These are phyloP conservation scores for Ophiostoma quercus DNA, from an alignment of 2,329 filamentous ascomycete species.

Conservation along the genomic window DNA sequence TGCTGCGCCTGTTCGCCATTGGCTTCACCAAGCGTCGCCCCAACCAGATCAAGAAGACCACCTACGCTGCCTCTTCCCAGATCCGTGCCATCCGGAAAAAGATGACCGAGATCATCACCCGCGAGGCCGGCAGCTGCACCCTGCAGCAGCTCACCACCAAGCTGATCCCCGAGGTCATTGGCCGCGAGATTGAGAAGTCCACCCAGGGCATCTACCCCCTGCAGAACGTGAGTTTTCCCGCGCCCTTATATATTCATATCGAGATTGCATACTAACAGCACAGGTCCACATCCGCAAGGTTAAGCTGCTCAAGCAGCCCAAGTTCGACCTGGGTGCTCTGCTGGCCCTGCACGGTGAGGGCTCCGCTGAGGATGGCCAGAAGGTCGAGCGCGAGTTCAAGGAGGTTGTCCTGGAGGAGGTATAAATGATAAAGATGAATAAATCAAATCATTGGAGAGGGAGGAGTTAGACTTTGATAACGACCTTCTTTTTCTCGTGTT, in stretches of 20 bases:
- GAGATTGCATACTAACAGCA: constrained; percentile 16
- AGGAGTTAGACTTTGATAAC: constrained; percentile 5
- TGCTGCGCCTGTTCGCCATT: constrained; percentile 97
- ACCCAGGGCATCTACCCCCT: constrained; percentile 99
- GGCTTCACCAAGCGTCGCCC: constrained; percentile 98
- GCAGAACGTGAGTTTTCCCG: too few species aligned
- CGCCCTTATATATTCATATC: too few species aligned
- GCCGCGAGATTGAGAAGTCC: constrained; percentile 98
- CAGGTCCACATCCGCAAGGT: constrained; percentile 99
- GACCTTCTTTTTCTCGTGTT: constrained; percentile 16
- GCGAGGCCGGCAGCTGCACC: constrained; percentile 90
- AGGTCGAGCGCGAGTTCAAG: constrained; percentile 99
- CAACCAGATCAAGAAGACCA: constrained; percentile 99
- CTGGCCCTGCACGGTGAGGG: constrained; percentile 98
- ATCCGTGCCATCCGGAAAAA: constrained; percentile 98
- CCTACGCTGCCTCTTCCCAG: constrained; percentile 94
- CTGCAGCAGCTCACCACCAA: constrained; percentile 95
- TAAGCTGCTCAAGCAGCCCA: constrained; percentile 96
- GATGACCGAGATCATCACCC: constrained; percentile 99
- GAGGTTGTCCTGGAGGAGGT: constrained; percentile 91
- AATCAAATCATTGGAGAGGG: neutral
- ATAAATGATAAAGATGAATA: constrained; percentile 49
- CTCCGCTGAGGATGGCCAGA: constrained; percentile 91
- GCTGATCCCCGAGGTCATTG: constrained; percentile 98
- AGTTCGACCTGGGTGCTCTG: constrained; percentile 97